A percentile compares a stretch with the other conserved stretches of the same genome.
These are phyloP conservation scores for Penicillium canescens DNA, from an alignment of 495 filamentous ascomycete species.

Conservation along the genomic window DNA sequence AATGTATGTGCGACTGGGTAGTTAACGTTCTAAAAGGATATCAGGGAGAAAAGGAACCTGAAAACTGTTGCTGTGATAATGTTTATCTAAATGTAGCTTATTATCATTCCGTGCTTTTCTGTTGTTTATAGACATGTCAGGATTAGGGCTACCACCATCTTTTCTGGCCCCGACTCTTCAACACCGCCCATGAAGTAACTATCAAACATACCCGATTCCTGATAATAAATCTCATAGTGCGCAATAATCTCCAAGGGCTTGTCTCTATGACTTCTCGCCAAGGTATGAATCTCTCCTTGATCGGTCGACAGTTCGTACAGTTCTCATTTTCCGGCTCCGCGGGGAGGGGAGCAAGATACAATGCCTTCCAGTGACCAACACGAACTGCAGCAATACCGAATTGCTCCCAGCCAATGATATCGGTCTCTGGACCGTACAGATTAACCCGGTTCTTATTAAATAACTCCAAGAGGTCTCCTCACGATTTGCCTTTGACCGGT, in stretches of 20 bases:
- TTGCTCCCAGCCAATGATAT: constrained; percentile 24
- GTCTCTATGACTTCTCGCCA: constrained; percentile 52
- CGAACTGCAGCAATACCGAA: constrained; percentile 21
- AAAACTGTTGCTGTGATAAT: too few species aligned
- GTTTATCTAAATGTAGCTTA: too few species aligned
- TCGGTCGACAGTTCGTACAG: constrained; percentile 21
- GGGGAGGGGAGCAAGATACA: constrained; percentile 18
- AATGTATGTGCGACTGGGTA: too few species aligned
- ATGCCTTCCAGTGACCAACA: constrained; percentile 24
- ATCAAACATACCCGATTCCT: constrained; percentile 10
- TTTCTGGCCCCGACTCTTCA: constrained; percentile 1
- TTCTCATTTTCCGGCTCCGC: constrained; percentile 23
- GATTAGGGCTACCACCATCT: constrained; percentile 1
- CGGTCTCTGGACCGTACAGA: constrained; percentile 22
- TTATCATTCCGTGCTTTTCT: too few species aligned
- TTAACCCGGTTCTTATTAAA: not conserved
- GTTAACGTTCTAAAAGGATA: too few species aligned
- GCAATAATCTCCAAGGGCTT: constrained; percentile 19
- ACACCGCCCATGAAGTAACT: not conserved
- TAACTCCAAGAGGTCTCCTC: not conserved
- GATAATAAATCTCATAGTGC: constrained; percentile 10
- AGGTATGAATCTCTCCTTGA: constrained; percentile 43
- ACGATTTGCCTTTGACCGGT: constrained; percentile 44
- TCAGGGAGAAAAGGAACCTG: too few species aligned
- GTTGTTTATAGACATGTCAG: too few species aligned